Evolutionary conservation across 2,329 filamentous ascomycete genomes (phyloP), one percentile per base, ranked within the genome.

Genomic region (Periconia sp.): DNA sequence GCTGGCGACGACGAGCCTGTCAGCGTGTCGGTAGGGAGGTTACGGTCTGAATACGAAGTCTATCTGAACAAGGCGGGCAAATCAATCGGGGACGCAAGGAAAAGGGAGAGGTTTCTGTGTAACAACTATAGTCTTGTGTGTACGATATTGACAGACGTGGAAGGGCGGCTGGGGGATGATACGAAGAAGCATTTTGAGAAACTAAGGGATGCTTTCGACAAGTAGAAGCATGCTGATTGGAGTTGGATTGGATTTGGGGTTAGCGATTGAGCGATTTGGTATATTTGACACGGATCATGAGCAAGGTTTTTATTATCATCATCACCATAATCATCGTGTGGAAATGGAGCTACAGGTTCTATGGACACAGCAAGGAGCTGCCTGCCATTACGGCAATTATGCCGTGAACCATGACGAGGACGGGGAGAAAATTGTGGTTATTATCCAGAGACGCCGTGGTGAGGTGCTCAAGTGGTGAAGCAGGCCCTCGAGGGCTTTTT

Each of bases 81-180:
- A 62, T 79, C 80, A 0, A 90, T 92, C 57, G 86, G 81, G 1
- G 93, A 96, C 66, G 82, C 84, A 58, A 85, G 91, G 69, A 95
- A 95, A 76, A 82, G 88, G 61, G 89, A 93, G 62, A 81, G 94
- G 43, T 97, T 97, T 69, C 74, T 99, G 65, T 94, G 90, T 70
- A 99, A 97, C 71, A 99, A 99, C 73, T 97, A 96, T 74, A 95
- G 91, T 50, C 80, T 99, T 59, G 84, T 99, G n/a, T 80, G 91
- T 65, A 97, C 94, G 11, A 97, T 99, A 57, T 89, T 99, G 53
- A 78, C 76, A 27, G 79, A 93, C 64, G 82, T 85, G 5, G 81
- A 82, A 11, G 91, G 91, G 3, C 90, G 90, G 71, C 72, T 93
- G 66, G 85, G 89, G 1, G 77, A 79, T 20, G 92, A 96, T 66